Conservation (phyloP, 148 eudicot genomes). For the Camellia lanceoleosa region DNA sequence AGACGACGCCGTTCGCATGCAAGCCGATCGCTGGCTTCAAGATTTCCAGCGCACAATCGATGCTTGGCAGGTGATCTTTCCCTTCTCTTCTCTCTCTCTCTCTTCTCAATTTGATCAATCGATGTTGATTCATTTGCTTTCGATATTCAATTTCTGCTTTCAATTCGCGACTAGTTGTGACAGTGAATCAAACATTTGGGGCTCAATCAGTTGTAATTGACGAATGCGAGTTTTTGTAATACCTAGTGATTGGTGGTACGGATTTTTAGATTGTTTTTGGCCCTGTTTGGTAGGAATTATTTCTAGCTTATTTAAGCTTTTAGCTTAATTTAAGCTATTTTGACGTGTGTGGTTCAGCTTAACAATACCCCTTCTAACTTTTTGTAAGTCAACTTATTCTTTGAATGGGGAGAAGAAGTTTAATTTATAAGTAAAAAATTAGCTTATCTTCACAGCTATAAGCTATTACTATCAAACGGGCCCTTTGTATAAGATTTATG, state of each 20-base stretch:
- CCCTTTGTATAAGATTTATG: not conserved
- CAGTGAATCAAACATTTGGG: not conserved
- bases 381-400: no score
- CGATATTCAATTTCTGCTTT: not conserved
- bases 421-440: no score
- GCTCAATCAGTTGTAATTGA: not conserved
- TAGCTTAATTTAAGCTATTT: no score
- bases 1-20: conserved; percentile 85
- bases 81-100: not conserved
- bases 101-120: not conserved
- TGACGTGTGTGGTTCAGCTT: no score
- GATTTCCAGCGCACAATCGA: conserved; percentile 87
- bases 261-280: not conserved
- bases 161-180: not conserved
- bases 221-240: not conserved
- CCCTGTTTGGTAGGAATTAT: no score
- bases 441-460: no score
- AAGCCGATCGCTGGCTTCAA: conserved; percentile 99
- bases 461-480: no score
- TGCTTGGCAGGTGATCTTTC: conserved; percentile 82
- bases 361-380: no score
- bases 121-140: not conserved
- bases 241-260: not conserved
- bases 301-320: no score
- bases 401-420: no score